Evolutionary conservation across 106 monocot species (phyloP).

Genomic region (Acorus calamus): DNA sequence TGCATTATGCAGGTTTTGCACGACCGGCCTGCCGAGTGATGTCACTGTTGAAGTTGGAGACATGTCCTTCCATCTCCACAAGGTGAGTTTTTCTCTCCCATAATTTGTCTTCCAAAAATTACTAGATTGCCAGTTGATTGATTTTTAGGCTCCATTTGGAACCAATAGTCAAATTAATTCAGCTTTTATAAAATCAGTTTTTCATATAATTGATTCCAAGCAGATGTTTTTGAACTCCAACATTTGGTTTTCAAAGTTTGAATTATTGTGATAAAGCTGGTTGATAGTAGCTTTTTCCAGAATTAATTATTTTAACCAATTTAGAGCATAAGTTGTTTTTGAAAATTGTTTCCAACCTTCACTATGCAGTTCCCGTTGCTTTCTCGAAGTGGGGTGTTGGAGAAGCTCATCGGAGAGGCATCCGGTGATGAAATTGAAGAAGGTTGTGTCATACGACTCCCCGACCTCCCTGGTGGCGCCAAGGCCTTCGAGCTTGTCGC

Average conservation of each 20-base stretch:
- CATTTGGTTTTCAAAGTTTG: too few species aligned
- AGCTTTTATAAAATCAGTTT: too few species aligned
- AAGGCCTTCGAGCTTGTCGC: conserved; percentile 41
- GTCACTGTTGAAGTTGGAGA: conserved; percentile 50
- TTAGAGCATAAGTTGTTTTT: too few species aligned
- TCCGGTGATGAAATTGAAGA: conserved; percentile 17
- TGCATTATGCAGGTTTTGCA: conserved; percentile 39
- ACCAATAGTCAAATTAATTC: too few species aligned
- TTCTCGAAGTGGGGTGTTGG: conserved; percentile 41
- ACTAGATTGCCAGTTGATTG: too few species aligned
- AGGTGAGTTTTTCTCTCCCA: conserved; percentile 21
- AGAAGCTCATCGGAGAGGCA: conserved; percentile 28
- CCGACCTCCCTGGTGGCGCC: conserved; percentile 33
- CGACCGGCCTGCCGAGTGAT: conserved; percentile 58
- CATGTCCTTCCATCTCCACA: conserved; percentile 60
- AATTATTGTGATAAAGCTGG: too few species aligned
- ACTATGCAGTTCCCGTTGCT: conserved; percentile 35
- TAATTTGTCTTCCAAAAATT: not conserved
- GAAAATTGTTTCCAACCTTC: too few species aligned
- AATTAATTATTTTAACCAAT: too few species aligned
- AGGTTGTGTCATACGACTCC: conserved; percentile 20
- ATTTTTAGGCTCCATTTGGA: too few species aligned
- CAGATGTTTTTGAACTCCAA: too few species aligned
- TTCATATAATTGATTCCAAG: too few species aligned
- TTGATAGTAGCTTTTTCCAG: too few species aligned